Base-by-base conservation (phyloP, 768 basidiomycete species). In the Xerocomellus amylosporus region DNA sequence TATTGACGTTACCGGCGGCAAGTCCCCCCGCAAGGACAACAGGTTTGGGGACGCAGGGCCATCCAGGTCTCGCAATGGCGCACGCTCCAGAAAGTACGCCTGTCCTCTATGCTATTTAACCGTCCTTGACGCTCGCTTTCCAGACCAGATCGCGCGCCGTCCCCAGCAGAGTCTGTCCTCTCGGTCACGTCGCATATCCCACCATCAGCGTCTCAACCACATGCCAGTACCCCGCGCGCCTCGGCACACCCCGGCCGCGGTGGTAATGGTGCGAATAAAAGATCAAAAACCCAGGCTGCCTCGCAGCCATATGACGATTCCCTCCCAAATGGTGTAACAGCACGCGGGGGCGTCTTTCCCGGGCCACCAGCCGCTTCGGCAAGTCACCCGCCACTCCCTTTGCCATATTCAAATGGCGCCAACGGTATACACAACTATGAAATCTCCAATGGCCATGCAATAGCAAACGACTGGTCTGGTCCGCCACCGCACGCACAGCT, bases 81-180 rank as follows among this genome's bases (percentile, higher is more conserved):
- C 74, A 47, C 77, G 86, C 56, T 73, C 74, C 26, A 86, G 81
- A 78, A 88, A 79, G 88, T 88, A 56, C 60, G 82, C 76, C 1
- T 37, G 17, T 33, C 36, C 22, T 31, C 7, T 28, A 5, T 46
- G 3, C 30, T 17, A 22, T 50, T 37, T 5, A 10, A 43, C 12
- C 28, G 2, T 28, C 20, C 30, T 37, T 64, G 48, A 49, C 49
- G 5, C 51, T 19, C 36, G 41, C 49, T 37, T 48, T 43, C 30
- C 61, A 88, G 87, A 68, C 74, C 70, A 28, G 87, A 89, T 62
- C 84, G 87, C 47, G 79, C 77, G 13, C 73, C 76, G 24, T 90
- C 88, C 2, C 88, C 88, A 7, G 78, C 87, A 13, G 88, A 90
- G 63, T 91, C 88, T 9, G 64, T 88, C 34, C 74, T 86, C 40